These are phyloP conservation scores for Hypoxylon subgilvum DNA, from an alignment of 495 filamentous ascomycete genomes.

Conservation along the genomic window DNA sequence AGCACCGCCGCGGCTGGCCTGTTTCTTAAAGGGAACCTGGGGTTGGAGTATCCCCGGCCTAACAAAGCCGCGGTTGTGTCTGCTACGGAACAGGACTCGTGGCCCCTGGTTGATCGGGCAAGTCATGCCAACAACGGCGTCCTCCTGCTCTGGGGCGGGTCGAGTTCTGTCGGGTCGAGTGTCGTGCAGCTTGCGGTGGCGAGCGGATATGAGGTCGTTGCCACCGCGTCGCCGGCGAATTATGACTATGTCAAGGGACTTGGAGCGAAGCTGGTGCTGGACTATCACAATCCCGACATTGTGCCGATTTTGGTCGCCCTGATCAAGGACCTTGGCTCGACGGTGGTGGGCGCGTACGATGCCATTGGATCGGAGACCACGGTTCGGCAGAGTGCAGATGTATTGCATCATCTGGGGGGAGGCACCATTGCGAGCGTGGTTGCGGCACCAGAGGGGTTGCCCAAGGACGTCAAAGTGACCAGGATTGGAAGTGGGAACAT, in stretches of 20 bases:
- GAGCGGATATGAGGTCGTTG: slow-evolving; percentile 62
- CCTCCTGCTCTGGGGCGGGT: slow-evolving; percentile 56
- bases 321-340: slow-evolving; percentile 24
- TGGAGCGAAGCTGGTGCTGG: slow-evolving; percentile 60
- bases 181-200: slow-evolving; percentile 65
- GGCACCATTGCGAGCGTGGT: too few species aligned
- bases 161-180: slow-evolving; percentile 55
- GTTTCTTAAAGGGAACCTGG: slow-evolving; percentile 47
- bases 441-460: too few species aligned
- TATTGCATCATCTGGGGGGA: too few species aligned
- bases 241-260: slow-evolving; percentile 55
- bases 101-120: too few species aligned
- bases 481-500: too few species aligned
- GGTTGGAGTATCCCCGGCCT: slow-evolving; percentile 25
- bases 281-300: slow-evolving; percentile 55
- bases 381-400: too few species aligned
- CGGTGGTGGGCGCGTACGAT: too few species aligned
- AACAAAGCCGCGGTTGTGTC: too few species aligned
- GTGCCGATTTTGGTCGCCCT: slow-evolving; percentile 37
- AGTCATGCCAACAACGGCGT: slow-evolving; percentile 43
- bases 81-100: not conserved
- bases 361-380: too few species aligned
- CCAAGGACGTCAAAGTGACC: too few species aligned
- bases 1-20: slow-evolving; percentile 54
- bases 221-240: slow-evolving; percentile 59